phyloP scores from a whole-genome alignment of 257 asterid genomes.

The Gentiana macrophylla region DNA sequence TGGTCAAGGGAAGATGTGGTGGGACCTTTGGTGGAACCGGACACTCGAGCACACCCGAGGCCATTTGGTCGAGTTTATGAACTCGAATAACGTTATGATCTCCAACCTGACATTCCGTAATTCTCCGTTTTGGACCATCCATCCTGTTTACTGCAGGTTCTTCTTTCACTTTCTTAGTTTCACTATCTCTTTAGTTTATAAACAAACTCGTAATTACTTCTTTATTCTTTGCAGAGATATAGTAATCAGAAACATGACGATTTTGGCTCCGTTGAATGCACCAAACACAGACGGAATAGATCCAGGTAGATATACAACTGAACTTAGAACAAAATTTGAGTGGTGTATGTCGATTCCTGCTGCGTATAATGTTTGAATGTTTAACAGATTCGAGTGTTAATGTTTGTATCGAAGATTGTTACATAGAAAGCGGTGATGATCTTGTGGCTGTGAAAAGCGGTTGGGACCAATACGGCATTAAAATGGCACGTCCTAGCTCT shows the following conservation, averaged over 20 bases:
- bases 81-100: constrained; percentile 66
- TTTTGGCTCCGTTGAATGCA: constrained; percentile 86
- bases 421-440: constrained; percentile 93
- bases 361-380: background rate
- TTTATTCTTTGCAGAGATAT: constrained; percentile 47
- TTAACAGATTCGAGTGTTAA: constrained; percentile 74
- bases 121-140: constrained; percentile 97
- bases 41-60: constrained; percentile 85
- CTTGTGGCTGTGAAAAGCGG: constrained; percentile 93
- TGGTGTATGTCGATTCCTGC: no score
- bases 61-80: constrained; percentile 76
- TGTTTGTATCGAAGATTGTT: constrained; percentile 87
- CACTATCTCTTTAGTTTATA: background rate
- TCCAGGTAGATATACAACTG: constrained; percentile 74
- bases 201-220: background rate
- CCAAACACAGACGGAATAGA: constrained; percentile 98
- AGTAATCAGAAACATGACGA: constrained; percentile 73
- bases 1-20: constrained; percentile 98
- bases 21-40: constrained; percentile 98
- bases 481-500: constrained; percentile 61
- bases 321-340: background rate
- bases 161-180: background rate
- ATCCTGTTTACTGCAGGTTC: constrained; percentile 91
- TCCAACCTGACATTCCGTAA: constrained; percentile 81
- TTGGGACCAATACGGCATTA: constrained; percentile 88